Evolutionary conservation across 495 filamentous ascomycete genomes (phyloP), one percentile per base, ranked within the genome.

Genomic region (Penicilliopsis zonata): DNA sequence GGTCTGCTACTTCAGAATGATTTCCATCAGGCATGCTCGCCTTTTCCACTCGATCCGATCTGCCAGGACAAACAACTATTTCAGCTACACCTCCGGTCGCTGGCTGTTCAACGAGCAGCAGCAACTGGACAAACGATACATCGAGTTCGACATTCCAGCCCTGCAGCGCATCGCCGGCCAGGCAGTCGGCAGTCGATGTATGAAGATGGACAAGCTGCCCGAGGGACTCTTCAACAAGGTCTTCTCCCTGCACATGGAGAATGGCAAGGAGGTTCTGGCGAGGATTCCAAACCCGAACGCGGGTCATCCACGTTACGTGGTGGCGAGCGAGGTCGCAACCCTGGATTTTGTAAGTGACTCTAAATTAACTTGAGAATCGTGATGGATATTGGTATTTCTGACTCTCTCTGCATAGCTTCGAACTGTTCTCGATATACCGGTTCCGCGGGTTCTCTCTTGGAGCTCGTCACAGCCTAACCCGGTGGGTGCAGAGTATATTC

Each of bases 211-310:
- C 18, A 43, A 43, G 24, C 13, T 43, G 41, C 16, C 40, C 30
- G 63, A 59, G 44, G 55, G 59, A 4, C 44, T 43, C 1, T 59
- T 46, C 30, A 63, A 58, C 28, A 51, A 52, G 42, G 49, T 50
- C 14, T 57, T 59, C 25, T 22, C 50, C 9, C 47, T 64, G 20
- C 42, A 40, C 13, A 45, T 45, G 34, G 35, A 49, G 24, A 52
- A 56, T 45, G 52, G 36, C 22, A 37, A 30, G 36, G 34, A 42
- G 9, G 30, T 56, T 23, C 42, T 59, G 9, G 59, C 56, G 14
- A 48, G 49, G 36, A 38, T 64, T 36, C 56, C 55, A n/a, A 52
- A 49, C 21, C 34, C 33, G 2, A 41, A 53, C 31, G 50, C 47
- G 28, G 55, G 55, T 15, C 49, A 51, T 28, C 16, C 44, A 9